A percentile compares a stretch with the other conserved stretches of the same genome.
phyloP scores from a whole-genome alignment of 768 basidiomycete genomes.

The Lyophyllum decastes region DNA sequence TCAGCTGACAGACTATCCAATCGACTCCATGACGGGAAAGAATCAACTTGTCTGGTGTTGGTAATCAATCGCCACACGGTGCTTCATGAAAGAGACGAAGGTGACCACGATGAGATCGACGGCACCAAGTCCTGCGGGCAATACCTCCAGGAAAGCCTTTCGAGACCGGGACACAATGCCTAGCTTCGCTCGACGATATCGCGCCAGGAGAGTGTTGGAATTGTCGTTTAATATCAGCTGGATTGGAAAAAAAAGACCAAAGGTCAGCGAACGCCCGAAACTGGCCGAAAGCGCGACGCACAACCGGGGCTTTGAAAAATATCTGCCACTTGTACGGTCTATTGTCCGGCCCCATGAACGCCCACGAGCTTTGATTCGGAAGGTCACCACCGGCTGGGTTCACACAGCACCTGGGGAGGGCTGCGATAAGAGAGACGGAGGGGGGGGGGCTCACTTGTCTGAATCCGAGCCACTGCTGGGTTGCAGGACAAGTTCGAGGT shows the following conservation, averaged over 20 bases:
- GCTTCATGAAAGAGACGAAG: conserved; percentile 28
- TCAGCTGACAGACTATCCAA: neutral
- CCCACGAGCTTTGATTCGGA: conserved; percentile 31
- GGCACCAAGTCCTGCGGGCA: conserved; percentile 27
- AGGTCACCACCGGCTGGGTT: neutral
- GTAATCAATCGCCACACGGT: conserved; percentile 14
- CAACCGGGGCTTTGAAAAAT: conserved; percentile 35
- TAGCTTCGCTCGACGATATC: conserved; percentile 31
- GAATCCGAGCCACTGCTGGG: conserved; percentile 1
- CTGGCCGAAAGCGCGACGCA: conserved; percentile 18
- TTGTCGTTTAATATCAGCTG: conserved; percentile 34
- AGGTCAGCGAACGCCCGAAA: neutral
- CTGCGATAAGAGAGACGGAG: neutral
- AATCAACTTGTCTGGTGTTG: neutral
- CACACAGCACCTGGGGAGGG: neutral
- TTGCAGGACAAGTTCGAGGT: conserved; percentile 18
- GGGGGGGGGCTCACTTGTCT: conserved; percentile 20
- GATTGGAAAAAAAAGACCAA: neutral
- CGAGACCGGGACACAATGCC: conserved; percentile 33
- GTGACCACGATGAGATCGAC: conserved; percentile 31
- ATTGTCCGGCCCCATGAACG: conserved; percentile 35
- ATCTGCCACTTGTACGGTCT: conserved; percentile 40
- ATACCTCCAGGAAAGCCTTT: conserved; percentile 30
- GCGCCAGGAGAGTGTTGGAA: conserved; percentile 26
- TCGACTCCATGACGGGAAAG: no score